Conservation (phyloP, 441 rosid genomes). For the Codiaeum variegatum region DNA sequence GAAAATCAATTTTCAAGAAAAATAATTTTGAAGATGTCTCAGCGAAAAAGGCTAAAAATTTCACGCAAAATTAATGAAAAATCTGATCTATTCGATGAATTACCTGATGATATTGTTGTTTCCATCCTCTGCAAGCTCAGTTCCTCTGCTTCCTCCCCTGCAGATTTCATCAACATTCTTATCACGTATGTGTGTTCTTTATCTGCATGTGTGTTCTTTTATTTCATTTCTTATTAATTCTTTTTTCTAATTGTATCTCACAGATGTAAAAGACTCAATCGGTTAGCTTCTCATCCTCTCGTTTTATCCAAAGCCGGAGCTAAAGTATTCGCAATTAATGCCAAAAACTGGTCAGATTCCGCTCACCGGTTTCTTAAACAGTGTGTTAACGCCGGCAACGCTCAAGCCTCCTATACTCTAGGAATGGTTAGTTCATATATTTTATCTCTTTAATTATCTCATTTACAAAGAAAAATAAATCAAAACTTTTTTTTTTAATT, state of each 20-base stretch:
- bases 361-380: constrained; percentile 63
- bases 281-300: constrained; percentile 40
- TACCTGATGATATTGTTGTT: constrained; percentile 71
- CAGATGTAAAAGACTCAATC: constrained; percentile 67
- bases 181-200: constrained; percentile 43
- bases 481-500: background rate
- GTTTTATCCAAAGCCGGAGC: constrained; percentile 56
- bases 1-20: too few species aligned
- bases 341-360: constrained; percentile 62
- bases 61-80: background rate
- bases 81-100: constrained; percentile 45
- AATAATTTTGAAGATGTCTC: too few species aligned
- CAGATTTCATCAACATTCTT: constrained; percentile 51
- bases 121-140: constrained; percentile 53
- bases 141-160: constrained; percentile 57
- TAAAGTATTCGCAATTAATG: constrained; percentile 42
- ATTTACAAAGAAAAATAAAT: background rate
- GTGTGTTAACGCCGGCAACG: constrained; percentile 62
- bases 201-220: background rate
- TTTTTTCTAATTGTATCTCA: background rate
- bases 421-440: constrained; percentile 59
- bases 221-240: too few species aligned
- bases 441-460: background rate
- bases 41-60: constrained; percentile 31
- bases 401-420: constrained; percentile 63